Percentiles rank a stretch among this genome's conserved stretches.
phyloP scores from a whole-genome alignment of 208 protist species.

The Angomonas ambiguus region DNA sequence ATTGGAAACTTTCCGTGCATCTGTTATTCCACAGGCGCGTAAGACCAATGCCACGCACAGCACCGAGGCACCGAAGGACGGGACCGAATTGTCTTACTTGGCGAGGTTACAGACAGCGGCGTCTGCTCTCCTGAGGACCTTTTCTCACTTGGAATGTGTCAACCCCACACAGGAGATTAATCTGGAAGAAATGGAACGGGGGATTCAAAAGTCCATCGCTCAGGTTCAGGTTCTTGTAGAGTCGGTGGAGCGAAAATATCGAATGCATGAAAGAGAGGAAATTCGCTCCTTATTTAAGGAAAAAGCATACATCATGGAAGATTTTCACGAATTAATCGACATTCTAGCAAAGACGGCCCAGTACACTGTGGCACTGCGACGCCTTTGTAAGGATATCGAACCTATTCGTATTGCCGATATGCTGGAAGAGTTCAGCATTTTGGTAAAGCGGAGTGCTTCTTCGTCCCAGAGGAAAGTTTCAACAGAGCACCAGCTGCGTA shows the following conservation, averaged over 20 bases:
- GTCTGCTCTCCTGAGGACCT: constrained; percentile 38
- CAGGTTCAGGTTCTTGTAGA: constrained; percentile 38
- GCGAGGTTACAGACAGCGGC: constrained; percentile 35
- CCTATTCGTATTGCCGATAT: constrained; percentile 29
- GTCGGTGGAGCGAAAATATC: constrained; percentile 51
- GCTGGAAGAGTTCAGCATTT: constrained; percentile 19
- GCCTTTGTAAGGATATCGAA: constrained; percentile 30
- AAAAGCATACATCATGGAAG: constrained; percentile 25
- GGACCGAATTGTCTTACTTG: constrained; percentile 30
- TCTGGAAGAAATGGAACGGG: constrained; percentile 41
- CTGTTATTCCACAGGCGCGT: constrained; percentile 35
- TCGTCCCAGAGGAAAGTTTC: background rate
- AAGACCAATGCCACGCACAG: background rate
- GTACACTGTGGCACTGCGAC: constrained; percentile 44
- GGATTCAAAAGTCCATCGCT: constrained; percentile 21
- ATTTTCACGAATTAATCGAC: constrained; percentile 31
- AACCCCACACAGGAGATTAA: constrained; percentile 32
- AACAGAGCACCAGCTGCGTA: constrained; percentile 6
- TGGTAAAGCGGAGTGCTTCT: constrained; percentile 10
- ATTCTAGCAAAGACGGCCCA: constrained; percentile 31
- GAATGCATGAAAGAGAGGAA: constrained; percentile 31
- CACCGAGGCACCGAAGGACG: background rate
- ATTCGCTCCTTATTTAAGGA: constrained; percentile 38
- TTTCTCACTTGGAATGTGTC: constrained; percentile 59
- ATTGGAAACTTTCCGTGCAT: constrained; percentile 38